These are phyloP conservation scores for Barnettozyma vustinii DNA, from an alignment of 805 yeast genomes.

Conservation along the genomic window DNA sequence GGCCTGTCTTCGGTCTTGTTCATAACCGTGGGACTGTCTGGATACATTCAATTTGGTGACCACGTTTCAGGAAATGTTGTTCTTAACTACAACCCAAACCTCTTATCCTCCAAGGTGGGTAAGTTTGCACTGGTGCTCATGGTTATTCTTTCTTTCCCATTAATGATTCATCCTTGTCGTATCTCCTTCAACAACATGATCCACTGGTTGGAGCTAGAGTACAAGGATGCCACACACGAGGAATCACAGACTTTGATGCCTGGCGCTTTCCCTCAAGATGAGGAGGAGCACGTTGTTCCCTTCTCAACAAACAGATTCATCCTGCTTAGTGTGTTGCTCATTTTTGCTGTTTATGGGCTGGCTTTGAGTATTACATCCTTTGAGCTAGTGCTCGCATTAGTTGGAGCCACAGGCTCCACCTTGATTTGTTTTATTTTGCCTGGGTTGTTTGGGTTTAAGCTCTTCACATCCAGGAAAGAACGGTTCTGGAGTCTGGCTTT, in stretches of 20 bases:
- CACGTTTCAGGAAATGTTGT: slow-evolving; percentile 62
- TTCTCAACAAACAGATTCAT: slow-evolving; percentile 42
- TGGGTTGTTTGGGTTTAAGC: slow-evolving; percentile 65
- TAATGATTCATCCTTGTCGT: slow-evolving; percentile 78
- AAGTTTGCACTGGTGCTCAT: slow-evolving; percentile 59
- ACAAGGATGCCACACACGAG: background rate
- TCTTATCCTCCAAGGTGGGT: slow-evolving; percentile 45
- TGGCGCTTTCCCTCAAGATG: slow-evolving; percentile 13
- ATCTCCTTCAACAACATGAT: slow-evolving; percentile 64
- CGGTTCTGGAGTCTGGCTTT: slow-evolving; percentile 50
- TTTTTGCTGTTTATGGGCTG: slow-evolving; percentile 43
- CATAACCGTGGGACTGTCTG: slow-evolving; percentile 57
- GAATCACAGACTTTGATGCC: slow-evolving; percentile 14
- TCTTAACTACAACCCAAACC: slow-evolving; percentile 54
- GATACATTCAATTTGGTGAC: slow-evolving; percentile 72
- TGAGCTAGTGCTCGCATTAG: slow-evolving; percentile 64
- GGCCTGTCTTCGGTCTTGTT: slow-evolving; percentile 52
- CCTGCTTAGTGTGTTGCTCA: slow-evolving; percentile 42
- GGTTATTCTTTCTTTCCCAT: slow-evolving; percentile 73
- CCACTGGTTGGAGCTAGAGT: slow-evolving; percentile 36
- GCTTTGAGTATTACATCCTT: slow-evolving; percentile 59
- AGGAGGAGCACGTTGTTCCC: slow-evolving; percentile 34
- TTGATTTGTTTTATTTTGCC: slow-evolving; percentile 74
- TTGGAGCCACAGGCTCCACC: slow-evolving; percentile 82
- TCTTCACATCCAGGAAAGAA: slow-evolving; percentile 27